phyloP scores from a whole-genome alignment of 805 yeast species.

The Torulaspora indica region DNA sequence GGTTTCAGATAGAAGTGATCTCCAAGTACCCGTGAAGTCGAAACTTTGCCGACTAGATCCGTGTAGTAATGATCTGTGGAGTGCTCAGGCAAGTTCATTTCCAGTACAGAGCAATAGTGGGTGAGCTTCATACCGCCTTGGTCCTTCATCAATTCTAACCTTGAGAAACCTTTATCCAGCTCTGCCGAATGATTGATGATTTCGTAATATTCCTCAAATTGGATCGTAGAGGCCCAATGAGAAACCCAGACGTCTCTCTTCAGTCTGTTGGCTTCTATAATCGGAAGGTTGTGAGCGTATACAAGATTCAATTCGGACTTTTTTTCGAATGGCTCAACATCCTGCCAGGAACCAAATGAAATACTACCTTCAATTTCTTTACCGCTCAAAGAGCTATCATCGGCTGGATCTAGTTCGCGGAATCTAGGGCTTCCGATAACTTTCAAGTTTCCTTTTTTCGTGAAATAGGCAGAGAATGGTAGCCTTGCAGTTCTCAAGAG shows the following conservation, averaged over 20 bases:
- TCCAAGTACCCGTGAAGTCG: constrained; percentile 53
- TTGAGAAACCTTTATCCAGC: constrained; percentile 66
- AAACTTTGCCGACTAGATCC: constrained; percentile 90
- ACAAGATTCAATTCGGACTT: constrained; percentile 48
- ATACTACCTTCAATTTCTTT: constrained; percentile 40
- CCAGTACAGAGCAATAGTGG: constrained; percentile 58
- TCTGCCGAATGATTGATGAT: constrained; percentile 69
- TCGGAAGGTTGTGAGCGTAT: constrained; percentile 62
- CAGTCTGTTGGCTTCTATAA: constrained; percentile 55
- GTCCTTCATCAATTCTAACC: constrained; percentile 69
- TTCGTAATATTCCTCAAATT: constrained; percentile 84
- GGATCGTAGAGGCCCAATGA: constrained; percentile 66
- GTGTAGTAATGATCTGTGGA: constrained; percentile 70
- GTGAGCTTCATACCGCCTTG: constrained; percentile 46
- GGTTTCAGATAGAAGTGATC: constrained; percentile 60
- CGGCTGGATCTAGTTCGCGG: constrained; percentile 18
- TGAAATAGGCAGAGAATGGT: constrained; percentile 58
- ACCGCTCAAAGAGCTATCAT: constrained; percentile 36
- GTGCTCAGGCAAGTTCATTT: constrained; percentile 48
- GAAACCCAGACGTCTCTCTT: constrained; percentile 84
- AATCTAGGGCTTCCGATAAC: constrained; percentile 28
- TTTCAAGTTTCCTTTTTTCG: constrained; percentile 49
- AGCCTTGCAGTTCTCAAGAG: constrained; percentile 50
- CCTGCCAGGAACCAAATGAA: constrained; percentile 51
- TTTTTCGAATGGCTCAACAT: constrained; percentile 43